Evolutionary conservation across 2,329 filamentous ascomycete species (phyloP).

Genomic region (Arthrobotrys musiformis): DNA sequence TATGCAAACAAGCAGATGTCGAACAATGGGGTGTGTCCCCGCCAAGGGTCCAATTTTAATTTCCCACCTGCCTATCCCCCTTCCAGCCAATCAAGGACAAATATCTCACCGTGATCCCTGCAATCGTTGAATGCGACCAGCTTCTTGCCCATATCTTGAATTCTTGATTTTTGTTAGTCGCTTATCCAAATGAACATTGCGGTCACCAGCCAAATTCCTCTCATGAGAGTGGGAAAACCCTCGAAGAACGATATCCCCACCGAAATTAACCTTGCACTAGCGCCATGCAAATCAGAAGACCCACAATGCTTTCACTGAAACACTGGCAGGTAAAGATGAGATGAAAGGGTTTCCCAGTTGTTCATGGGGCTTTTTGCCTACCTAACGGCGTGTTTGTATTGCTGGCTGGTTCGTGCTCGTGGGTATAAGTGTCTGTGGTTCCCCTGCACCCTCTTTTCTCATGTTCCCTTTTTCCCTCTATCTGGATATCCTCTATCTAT

Average conservation of each 20-base stretch:
- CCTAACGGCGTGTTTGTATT: neutral
- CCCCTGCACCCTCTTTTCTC: slow-evolving; percentile 51
- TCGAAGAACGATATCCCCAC: slow-evolving; percentile 11
- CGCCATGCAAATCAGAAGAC: slow-evolving; percentile 45
- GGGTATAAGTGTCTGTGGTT: slow-evolving; percentile 53
- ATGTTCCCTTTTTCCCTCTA: slow-evolving; percentile 15
- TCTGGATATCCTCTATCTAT: slow-evolving; percentile 30
- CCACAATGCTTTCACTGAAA: slow-evolving; percentile 47
- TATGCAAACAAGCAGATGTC: slow-evolving; percentile 4
- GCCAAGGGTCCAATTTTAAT: slow-evolving; percentile 53
- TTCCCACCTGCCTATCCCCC: slow-evolving; percentile 49
- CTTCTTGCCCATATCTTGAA: slow-evolving; percentile 17
- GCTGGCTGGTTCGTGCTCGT: neutral
- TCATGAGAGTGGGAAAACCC: slow-evolving; percentile 11
- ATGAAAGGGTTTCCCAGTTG: slow-evolving; percentile 52
- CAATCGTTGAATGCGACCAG: slow-evolving; percentile 38
- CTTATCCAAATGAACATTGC: slow-evolving; percentile 36
- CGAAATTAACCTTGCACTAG: slow-evolving; percentile 52
- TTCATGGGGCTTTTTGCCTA: slow-evolving; percentile 5
- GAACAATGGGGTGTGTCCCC: slow-evolving; percentile 11
- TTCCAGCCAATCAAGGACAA: slow-evolving; percentile 53
- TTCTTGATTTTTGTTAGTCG: slow-evolving; percentile 33
- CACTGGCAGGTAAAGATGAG: slow-evolving; percentile 55
- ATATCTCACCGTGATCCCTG: slow-evolving; percentile 54
- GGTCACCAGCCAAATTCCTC: slow-evolving; percentile 15